Evolutionary conservation across 768 basidiomycete species (phyloP).

Genomic region (Suillus subluteus): DNA sequence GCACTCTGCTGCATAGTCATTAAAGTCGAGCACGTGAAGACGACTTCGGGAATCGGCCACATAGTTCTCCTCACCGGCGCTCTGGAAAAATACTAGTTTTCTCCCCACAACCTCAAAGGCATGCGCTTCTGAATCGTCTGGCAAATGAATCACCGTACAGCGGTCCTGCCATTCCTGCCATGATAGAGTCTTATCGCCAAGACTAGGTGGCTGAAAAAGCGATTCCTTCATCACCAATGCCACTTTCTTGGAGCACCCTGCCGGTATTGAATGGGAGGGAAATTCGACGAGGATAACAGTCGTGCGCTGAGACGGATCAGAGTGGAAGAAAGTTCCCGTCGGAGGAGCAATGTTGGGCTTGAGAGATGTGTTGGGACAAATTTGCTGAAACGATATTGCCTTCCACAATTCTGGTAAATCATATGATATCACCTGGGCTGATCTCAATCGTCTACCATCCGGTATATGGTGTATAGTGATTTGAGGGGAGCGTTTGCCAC

Average conservation of each 20-base stretch:
- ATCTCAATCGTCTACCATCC: slow-evolving; percentile 14
- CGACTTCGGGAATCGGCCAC: slow-evolving; percentile 24
- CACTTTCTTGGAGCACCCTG: slow-evolving; percentile 43
- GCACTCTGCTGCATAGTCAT: slow-evolving; percentile 28
- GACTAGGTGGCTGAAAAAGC: slow-evolving; percentile 47
- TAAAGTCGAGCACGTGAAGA: slow-evolving; percentile 35
- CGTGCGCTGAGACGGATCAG: slow-evolving; percentile 54
- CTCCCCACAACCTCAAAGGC: slow-evolving; percentile 33
- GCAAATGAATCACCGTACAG: slow-evolving; percentile 37
- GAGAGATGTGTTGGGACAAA: slow-evolving; percentile 51
- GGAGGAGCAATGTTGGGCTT: slow-evolving; percentile 39
- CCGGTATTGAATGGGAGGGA: slow-evolving; percentile 40
- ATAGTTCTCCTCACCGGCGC: slow-evolving; percentile 21
- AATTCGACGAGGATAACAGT: slow-evolving; percentile 48
- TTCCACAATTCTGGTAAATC: slow-evolving; percentile 60
- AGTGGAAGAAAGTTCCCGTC: slow-evolving; percentile 56
- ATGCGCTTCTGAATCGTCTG: slow-evolving; percentile 29
- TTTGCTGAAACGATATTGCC: slow-evolving; percentile 45
- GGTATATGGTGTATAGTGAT: slow-evolving; percentile 28
- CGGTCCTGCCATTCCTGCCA: slow-evolving; percentile 59
- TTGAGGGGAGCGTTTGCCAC: slow-evolving; percentile 35
- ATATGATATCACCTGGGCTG: slow-evolving; percentile 36
- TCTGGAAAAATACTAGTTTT: slow-evolving; percentile 37
- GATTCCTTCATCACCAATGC: slow-evolving; percentile 57
- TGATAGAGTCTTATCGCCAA: slow-evolving; percentile 48